Base-by-base conservation (phyloP, 2,329 filamentous ascomycete genomes). In the Fusarium caatingaense region DNA sequence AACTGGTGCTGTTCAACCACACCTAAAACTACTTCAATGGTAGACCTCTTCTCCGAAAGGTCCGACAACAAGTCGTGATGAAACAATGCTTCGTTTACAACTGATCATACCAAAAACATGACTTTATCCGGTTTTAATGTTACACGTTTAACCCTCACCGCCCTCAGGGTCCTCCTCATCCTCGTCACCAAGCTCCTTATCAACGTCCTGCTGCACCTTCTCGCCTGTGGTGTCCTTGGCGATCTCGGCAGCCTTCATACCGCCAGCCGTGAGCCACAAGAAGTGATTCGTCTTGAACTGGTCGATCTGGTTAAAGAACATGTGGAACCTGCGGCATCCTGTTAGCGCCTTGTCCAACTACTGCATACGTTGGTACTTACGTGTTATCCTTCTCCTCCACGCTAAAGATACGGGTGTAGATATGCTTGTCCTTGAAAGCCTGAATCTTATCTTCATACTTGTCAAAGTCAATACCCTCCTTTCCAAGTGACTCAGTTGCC, bases 351-450 rank as follows among this genome's bases (percentile, higher is more conserved):
- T 50, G 30, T 50, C 30, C 44, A 18, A 40, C 34, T 40, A 25
- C 10, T 18, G n/a, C 6, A 44, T 23, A 15, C 34, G 15, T 45
- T 30, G 30, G 6, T 40, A 88, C 92, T 88, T 85, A 95, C 92
- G 92, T 88, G 77, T 95, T 94, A 69, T 93, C 91, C 78, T 91
- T 89, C 80, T 96, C 93, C 80, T 98, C 96, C 55, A 97, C 91
- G 27, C 91, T 87, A 80, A 97, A 98, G 72, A 98, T 97, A 25
- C 93, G 87, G 75, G 92, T 89, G 78, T 99, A 99, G 65, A 99
- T 98, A 79, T 97, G 90, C 72, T 90, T 83, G 77, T 97, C 90
- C 83, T 98, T 98, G 82, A 99, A 99, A 64, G 90, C 91, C 68
- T 92, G 86, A 73, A 99, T 93, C 79, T 93, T 87, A 49, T 89